Evolutionary conservation across 345 rosid genomes (phyloP).

Genomic region (Citrus trifoliata): DNA sequence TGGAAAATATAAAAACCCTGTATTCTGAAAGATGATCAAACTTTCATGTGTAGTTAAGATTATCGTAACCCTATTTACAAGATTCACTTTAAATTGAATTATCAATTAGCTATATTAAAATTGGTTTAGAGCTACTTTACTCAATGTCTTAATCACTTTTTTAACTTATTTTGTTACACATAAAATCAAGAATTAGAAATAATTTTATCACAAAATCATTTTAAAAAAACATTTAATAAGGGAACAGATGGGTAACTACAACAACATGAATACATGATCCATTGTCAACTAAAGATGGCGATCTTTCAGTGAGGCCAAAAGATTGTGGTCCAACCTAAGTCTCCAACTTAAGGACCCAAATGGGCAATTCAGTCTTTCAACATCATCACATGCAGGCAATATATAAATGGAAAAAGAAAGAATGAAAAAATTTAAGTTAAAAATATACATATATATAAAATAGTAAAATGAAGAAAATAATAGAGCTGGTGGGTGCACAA

Average conservation of each 20-base stretch:
- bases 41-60: too few relatives aligned
- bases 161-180: too few relatives aligned
- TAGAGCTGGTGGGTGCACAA: constrained; percentile 6
- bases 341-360: not conserved
- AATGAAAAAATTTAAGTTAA: too few relatives aligned
- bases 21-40: too few relatives aligned
- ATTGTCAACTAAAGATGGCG: not conserved
- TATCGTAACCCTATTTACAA: too few relatives aligned
- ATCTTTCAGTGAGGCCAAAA: constrained; percentile 2
- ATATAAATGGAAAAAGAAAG: not conserved
- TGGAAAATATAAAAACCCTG: too few relatives aligned
- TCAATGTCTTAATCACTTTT: too few relatives aligned
- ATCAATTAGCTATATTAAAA: too few relatives aligned
- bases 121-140: too few relatives aligned
- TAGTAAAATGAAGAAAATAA: not conserved
- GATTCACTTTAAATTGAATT: too few relatives aligned
- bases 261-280: not conserved
- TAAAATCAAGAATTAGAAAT: not conserved
- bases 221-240: not conserved
- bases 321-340: not conserved
- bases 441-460: not conserved
- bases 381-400: not conserved
- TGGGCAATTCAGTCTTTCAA: not conserved
- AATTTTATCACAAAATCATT: not conserved
- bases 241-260: not conserved